phyloP scores from a whole-genome alignment of 2,329 filamentous ascomycete species.

The Neoscytalidium dimidiatum region DNA sequence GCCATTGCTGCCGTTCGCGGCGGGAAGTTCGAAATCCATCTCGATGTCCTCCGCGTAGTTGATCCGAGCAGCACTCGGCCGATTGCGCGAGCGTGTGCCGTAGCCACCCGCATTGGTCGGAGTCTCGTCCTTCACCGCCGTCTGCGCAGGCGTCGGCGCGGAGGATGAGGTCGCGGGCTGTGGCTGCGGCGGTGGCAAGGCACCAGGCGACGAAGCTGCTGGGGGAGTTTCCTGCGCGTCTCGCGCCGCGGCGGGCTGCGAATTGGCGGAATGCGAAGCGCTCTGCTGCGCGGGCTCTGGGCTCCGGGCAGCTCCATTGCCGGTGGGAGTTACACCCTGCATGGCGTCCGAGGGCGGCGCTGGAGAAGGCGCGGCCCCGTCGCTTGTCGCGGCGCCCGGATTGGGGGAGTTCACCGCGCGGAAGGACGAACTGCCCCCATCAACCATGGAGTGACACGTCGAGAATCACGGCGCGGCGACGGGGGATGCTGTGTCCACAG shows the following conservation, averaged over 20 bases:
- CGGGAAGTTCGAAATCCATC: constrained; percentile 75
- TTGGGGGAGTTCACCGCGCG: constrained; percentile 32
- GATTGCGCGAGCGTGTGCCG: constrained; percentile 91
- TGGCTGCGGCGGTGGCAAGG: constrained; percentile 29
- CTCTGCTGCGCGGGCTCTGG: constrained; percentile 29
- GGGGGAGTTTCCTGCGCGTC: constrained; percentile 12
- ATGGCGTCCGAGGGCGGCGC: constrained; percentile 23
- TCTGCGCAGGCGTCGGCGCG: constrained; percentile 32
- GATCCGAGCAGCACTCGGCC: constrained; percentile 73
- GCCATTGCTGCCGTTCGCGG: constrained; percentile 60
- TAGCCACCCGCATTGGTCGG: constrained; percentile 63
- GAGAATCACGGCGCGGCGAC: constrained; percentile 11
- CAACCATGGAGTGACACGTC: constrained; percentile 32
- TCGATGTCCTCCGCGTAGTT: constrained; percentile 98
- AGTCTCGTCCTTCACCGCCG: constrained; percentile 32
- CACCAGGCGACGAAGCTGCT: constrained; percentile 29
- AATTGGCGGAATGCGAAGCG: constrained; percentile 37
- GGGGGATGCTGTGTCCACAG: constrained; percentile 8
- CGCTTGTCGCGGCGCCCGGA: constrained; percentile 32
- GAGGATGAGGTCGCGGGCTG: constrained; percentile 30
- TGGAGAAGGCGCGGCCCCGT: constrained; percentile 31
- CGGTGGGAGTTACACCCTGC: constrained; percentile 32
- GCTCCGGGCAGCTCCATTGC: constrained; percentile 20
- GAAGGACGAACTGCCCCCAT: constrained; percentile 36
- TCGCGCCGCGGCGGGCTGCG: constrained; percentile 26